These are phyloP conservation scores for Sphaerulina vaccinii DNA, from an alignment of 2,329 filamentous ascomycete genomes.

Conservation along the genomic window DNA sequence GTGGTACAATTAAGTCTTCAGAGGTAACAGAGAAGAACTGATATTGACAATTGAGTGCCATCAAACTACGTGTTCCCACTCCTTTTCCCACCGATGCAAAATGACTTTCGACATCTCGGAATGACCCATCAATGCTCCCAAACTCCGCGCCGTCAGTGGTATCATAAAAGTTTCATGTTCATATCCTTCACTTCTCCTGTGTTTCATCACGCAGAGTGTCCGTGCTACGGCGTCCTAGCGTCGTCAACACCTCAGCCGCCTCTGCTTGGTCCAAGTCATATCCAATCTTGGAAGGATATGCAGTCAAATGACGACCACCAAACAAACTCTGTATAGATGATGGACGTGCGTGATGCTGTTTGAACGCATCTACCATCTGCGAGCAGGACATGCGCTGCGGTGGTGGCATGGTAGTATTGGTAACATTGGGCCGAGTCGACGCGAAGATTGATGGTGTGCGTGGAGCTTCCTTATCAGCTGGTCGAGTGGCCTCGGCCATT, in stretches of 20 bases:
- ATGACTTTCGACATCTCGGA: too few species aligned
- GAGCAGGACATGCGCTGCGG: constrained; percentile 24
- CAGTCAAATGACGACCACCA: constrained; percentile 20
- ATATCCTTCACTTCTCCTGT: too few species aligned
- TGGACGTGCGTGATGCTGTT: constrained; percentile 25
- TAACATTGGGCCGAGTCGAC: background rate
- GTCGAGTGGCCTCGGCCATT: constrained; percentile 21
- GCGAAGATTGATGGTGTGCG: constrained; percentile 2
- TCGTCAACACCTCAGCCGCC: constrained; percentile 24
- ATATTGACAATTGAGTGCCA: too few species aligned
- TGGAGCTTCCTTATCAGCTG: constrained; percentile 10
- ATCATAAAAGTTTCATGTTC: too few species aligned
- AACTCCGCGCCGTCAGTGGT: too few species aligned
- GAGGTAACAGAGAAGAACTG: too few species aligned
- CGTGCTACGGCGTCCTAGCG: constrained; percentile 20
- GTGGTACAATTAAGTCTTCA: too few species aligned
- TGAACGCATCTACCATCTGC: constrained; percentile 26
- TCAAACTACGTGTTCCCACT: too few species aligned
- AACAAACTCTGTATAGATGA: constrained; percentile 25
- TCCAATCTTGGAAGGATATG: constrained; percentile 22
- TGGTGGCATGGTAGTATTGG: constrained; percentile 18
- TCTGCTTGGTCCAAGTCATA: constrained; percentile 26
- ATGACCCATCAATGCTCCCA: too few species aligned
- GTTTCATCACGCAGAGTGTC: too few species aligned
- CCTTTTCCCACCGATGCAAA: too few species aligned